Evolutionary conservation across 1,284 basidiomycete genomes (phyloP), one percentile per base, ranked within the genome.

Genomic region (Neotropicomus parvogracilis): DNA sequence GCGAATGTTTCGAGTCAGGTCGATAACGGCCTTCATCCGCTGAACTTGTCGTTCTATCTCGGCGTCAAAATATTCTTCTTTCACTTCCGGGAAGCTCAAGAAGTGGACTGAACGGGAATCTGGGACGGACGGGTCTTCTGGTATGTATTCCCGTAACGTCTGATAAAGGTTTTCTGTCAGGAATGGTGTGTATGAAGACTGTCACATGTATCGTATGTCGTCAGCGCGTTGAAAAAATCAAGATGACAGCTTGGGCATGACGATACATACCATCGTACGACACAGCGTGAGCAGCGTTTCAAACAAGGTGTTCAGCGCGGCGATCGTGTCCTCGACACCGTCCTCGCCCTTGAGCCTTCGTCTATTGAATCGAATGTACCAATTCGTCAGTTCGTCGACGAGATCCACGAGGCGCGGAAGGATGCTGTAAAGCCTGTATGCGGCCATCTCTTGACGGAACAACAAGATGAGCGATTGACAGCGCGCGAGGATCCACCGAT

Each of bases 351-450:
- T 99, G 51, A 99, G 75, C 26, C 97, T 82, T 57, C 87, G 86
- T 49, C 97, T 85, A 72, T 99, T 99, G 78, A 99, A 99, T 46
- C 97, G 93, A 63, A 99, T 99, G 72, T 99, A 99, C 95, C 95
- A 98, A 69, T 99, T 99, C 40, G 97, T 99, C 51, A 99, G 77
- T 70, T 99, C 97, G 59, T 97, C 92, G 39, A 99, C 81, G 53
- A 99, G 83, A 55, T 91, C 89, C 49, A 98, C 77, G 46, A 99
- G 75, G 26, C 91, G 82, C n/a, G 94, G 93, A 52, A 97, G 92
- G 71, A 99, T 91, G 50, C 94, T 98, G 71, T 99, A 99, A n/a
- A 99, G 79, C 49, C 95, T 81, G 72, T 99, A 99, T 11, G 94
- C 90, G 17, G 86, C 87, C 97, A 99, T 99, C 75, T 99, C 95